These are phyloP conservation scores for Aegle marmelos DNA, from an alignment of 345 rosid species.

Conservation along the genomic window DNA sequence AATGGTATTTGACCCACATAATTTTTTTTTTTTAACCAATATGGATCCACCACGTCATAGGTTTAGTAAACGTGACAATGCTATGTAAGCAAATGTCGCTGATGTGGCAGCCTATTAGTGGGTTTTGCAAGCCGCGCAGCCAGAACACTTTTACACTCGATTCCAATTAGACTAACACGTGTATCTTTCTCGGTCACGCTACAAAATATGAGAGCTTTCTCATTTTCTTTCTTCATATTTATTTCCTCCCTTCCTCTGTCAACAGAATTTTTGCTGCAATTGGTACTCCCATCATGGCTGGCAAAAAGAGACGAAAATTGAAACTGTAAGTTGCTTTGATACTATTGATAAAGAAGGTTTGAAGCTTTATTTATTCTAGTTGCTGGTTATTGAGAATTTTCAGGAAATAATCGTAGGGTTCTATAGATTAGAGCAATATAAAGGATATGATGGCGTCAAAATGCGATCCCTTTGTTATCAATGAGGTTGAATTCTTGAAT, in stretches of 20 bases:
- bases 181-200: neutral
- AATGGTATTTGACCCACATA: too few relatives aligned
- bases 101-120: neutral
- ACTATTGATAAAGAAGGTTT: neutral
- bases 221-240: neutral
- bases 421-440: constrained; percentile 8
- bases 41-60: neutral
- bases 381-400: constrained; percentile 13
- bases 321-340: constrained; percentile 34
- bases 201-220: neutral
- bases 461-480: neutral
- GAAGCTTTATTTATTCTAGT: neutral
- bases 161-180: neutral
- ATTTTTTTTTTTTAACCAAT: neutral
- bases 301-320: constrained; percentile 39
- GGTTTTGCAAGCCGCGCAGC: too few relatives aligned
- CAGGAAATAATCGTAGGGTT: constrained; percentile 11
- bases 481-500: constrained; percentile 8
- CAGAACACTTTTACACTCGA: neutral
- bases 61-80: neutral
- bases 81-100: neutral
- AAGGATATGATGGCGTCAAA: neutral
- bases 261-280: neutral
- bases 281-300: constrained; percentile 29
- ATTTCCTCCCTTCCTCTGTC: too few relatives aligned